Evolutionary conservation across 2,329 filamentous ascomycete genomes (phyloP).

Genomic region (Taxawa tesnikishii): DNA sequence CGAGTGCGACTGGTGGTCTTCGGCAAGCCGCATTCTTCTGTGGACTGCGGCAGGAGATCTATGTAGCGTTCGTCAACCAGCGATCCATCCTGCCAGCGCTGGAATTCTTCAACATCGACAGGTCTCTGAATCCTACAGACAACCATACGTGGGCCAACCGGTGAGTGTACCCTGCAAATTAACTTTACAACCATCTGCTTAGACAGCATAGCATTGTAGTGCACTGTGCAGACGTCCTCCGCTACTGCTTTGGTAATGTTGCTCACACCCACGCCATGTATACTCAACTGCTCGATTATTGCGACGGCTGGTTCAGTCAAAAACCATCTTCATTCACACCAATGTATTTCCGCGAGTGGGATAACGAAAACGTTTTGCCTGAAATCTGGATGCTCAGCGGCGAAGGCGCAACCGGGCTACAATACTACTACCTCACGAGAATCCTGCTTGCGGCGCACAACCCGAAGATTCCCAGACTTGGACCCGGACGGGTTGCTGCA

Average conservation of each 20-base stretch:
- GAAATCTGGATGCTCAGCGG: slow-evolving; percentile 45
- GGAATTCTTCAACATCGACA: slow-evolving; percentile 39
- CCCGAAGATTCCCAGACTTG: slow-evolving; percentile 40
- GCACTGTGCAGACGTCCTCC: slow-evolving; percentile 50
- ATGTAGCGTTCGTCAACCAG: slow-evolving; percentile 32
- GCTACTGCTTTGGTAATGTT: slow-evolving; percentile 45
- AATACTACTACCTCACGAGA: slow-evolving; percentile 46
- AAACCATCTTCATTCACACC: slow-evolving; percentile 44
- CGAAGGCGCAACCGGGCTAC: slow-evolving; percentile 47
- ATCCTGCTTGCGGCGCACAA: slow-evolving; percentile 47
- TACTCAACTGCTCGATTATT: slow-evolving; percentile 33
- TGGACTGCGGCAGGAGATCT: slow-evolving; percentile 49
- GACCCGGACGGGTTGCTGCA: slow-evolving; percentile 26
- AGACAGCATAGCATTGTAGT: slow-evolving; percentile 51
- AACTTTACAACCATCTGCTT: too few relatives aligned
- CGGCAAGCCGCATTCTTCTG: slow-evolving; percentile 42
- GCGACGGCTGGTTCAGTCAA: slow-evolving; percentile 33
- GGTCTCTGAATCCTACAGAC: slow-evolving; percentile 33
- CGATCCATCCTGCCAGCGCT: slow-evolving; percentile 40
- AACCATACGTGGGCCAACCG: slow-evolving; percentile 41
- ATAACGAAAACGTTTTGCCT: slow-evolving; percentile 37
- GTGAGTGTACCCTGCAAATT: too few relatives aligned
- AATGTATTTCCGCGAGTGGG: slow-evolving; percentile 34
- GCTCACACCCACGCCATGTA: slow-evolving; percentile 24
- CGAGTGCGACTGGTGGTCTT: slow-evolving; percentile 24